Base-by-base conservation (phyloP, 805 yeast species). In the Wickerhamiella sorbophila region DNA sequence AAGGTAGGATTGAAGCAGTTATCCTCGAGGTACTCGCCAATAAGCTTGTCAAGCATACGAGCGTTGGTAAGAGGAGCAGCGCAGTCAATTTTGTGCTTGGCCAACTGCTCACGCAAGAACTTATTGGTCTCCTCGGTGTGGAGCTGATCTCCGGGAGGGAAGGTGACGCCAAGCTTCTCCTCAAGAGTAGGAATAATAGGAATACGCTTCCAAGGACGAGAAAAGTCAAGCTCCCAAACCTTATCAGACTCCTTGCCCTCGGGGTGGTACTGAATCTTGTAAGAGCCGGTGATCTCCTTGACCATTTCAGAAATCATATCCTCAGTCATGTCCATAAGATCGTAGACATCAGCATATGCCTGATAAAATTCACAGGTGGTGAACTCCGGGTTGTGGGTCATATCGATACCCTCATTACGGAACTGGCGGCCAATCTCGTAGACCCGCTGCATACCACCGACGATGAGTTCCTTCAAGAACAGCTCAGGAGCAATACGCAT, bases 401-500 rank as follows among this genome's bases (percentile, higher is more conserved):
- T 67, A 57, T 88, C 98, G 22, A 88, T 87, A 66, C 97, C 96
- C 67, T 88, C 97, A 62, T 88, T 88, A 75, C 98, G 82, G 72
- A 88, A 88, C 68, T 87, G 96, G 67, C 96, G 85, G 48, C 98
- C 98, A 59, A 88, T 88, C 71, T 88, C 98, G 63, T 88, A 88
- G 48, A 88, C 97, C 68, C 95, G 79, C 62, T 91, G 95, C 75
- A 88, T 70, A 62, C 98, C 98, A 67, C 96, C 96, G 50, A 88
- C 96, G 52, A 88, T 95, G 54, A 91, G 76, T 71, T 88, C 94
- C 69, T 88, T 88, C 65, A 88, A 75, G 71, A 79, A 88, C 61
- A 88, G 74, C 70, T 88, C 98, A 45, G 98, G 98, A 32, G 98
- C 98, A 66, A 88, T 79, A 74, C 98, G 83, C 94, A 88, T 81